These are phyloP conservation scores for Teratosphaeria pseudoeucalypti DNA, from an alignment of 2,329 filamentous ascomycete genomes.

Conservation along the genomic window DNA sequence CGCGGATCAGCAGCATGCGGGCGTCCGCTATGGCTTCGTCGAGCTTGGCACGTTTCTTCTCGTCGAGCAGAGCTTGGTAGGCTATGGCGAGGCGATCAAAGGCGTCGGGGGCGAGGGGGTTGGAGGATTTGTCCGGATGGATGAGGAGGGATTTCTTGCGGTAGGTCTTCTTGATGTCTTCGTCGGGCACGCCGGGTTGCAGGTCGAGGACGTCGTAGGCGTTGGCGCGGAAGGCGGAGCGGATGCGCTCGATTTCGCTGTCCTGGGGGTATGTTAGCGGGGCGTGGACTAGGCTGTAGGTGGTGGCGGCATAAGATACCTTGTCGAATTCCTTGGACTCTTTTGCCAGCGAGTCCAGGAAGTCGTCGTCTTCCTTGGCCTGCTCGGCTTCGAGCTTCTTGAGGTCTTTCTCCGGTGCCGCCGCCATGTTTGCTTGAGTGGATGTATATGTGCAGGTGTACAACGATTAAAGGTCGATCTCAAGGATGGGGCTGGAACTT, in stretches of 20 bases:
- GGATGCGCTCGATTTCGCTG: slow-evolving; percentile 88
- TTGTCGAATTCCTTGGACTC: slow-evolving; percentile 90
- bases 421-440: slow-evolving; percentile 6
- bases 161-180: slow-evolving; percentile 89
- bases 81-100: slow-evolving; percentile 96
- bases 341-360: slow-evolving; percentile 68
- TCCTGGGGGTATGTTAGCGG: slow-evolving; percentile 47
- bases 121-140: slow-evolving; percentile 95
- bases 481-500: not conserved
- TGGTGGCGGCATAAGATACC: slow-evolving; percentile 34
- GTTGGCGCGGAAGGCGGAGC: slow-evolving; percentile 76
- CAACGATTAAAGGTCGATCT: not conserved
- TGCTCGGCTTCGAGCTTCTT: slow-evolving; percentile 22
- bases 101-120: slow-evolving; percentile 81
- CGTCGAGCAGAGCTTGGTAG: slow-evolving; percentile 81
- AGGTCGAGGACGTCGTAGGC: slow-evolving; percentile 90
- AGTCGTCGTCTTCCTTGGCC: slow-evolving; percentile 50
- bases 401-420: slow-evolving; percentile 17
- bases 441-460: not conserved
- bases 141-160: slow-evolving; percentile 98
- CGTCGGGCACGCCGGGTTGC: slow-evolving; percentile 87
- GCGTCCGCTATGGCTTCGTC: slow-evolving; percentile 96
- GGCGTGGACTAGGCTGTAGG: not conserved
- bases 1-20: slow-evolving; percentile 85
- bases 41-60: slow-evolving; percentile 75